Conservation (phyloP, 805 yeast species). For the Myxozyma kluyveri region DNA sequence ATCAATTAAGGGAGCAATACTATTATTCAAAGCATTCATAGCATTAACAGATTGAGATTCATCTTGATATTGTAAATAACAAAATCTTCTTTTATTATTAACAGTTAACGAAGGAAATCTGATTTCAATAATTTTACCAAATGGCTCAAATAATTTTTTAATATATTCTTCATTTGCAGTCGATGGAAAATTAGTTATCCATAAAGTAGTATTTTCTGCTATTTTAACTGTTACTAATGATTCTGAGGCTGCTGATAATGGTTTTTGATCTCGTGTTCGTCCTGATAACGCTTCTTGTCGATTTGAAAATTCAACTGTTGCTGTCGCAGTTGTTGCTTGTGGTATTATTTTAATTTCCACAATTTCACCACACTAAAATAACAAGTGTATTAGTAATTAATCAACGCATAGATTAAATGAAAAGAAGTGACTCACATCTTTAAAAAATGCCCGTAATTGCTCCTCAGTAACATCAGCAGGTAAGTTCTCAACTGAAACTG, state of each 20-base stretch:
- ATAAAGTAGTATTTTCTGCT: slow-evolving; percentile 49
- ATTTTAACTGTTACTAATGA: slow-evolving; percentile 37
- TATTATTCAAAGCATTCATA: slow-evolving; percentile 43
- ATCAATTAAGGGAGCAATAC: slow-evolving; percentile 12
- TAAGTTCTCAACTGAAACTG: slow-evolving; percentile 54
- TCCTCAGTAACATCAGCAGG: slow-evolving; percentile 43
- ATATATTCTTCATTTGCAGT: slow-evolving; percentile 44
- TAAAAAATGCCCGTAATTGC: slow-evolving; percentile 47
- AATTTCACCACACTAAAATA: slow-evolving; percentile 59
- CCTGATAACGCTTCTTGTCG: slow-evolving; percentile 55
- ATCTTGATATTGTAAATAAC: slow-evolving; percentile 60
- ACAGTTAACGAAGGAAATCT: slow-evolving; percentile 63
- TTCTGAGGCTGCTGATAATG: slow-evolving; percentile 45
- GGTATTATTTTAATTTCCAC: slow-evolving; percentile 28
- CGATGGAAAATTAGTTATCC: slow-evolving; percentile 76
- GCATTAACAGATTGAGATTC: slow-evolving; percentile 49
- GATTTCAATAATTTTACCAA: slow-evolving; percentile 48
- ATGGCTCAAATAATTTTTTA: slow-evolving; percentile 41
- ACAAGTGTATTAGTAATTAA: no score
- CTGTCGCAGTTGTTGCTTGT: slow-evolving; percentile 37
- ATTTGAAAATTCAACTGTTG: slow-evolving; percentile 57
- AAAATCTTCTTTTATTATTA: slow-evolving; percentile 61
- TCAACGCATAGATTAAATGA: background rate
- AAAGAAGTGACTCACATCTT: slow-evolving; percentile 36
- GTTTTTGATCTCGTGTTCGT: slow-evolving; percentile 56